phyloP scores from a whole-genome alignment of 768 basidiomycete genomes.

The Clitopilus passeckerianus region DNA sequence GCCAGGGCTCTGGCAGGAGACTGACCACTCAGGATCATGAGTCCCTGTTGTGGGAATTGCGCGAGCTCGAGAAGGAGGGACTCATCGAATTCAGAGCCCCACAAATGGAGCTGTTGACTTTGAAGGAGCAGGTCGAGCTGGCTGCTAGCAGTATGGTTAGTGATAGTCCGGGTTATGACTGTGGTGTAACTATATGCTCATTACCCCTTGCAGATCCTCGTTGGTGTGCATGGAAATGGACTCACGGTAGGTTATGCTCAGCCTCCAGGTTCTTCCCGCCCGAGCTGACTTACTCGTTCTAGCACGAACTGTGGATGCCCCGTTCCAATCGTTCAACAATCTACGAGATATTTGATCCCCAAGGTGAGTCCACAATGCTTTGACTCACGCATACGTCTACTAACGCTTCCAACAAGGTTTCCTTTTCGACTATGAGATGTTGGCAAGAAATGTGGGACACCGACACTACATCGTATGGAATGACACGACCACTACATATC shows the following conservation, averaged over 20 bases:
- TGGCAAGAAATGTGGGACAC: conserved; percentile 37
- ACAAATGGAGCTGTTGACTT: conserved; percentile 35
- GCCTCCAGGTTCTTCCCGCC: neutral
- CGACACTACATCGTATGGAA: conserved; percentile 65
- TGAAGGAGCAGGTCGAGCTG: conserved; percentile 59
- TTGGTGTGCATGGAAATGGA: conserved; percentile 69
- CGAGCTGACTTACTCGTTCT: neutral
- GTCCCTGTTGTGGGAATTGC: conserved; percentile 40
- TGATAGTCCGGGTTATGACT: conserved; percentile 2
- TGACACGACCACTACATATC: conserved; percentile 42
- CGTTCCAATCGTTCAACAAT: conserved; percentile 56
- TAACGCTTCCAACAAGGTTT: conserved; percentile 19
- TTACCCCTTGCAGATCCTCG: conserved; percentile 34
- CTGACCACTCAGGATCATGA: conserved; percentile 45
- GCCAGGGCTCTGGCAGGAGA: conserved; percentile 39
- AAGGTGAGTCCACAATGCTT: conserved; percentile 28
- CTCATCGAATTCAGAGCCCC: conserved; percentile 42
- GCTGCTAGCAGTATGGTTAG: conserved; percentile 59
- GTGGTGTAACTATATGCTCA: neutral
- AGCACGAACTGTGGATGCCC: conserved; percentile 66
- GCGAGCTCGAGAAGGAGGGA: conserved; percentile 43
- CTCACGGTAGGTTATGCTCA: conserved; percentile 36
- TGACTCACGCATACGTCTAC: neutral
- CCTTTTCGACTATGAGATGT: conserved; percentile 34
- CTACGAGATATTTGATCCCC: conserved; percentile 64